A percentile compares a stretch with the other conserved stretches of the same genome.
phyloP scores from a whole-genome alignment of 306 rosid genomes.

The Cicer bijugum region DNA sequence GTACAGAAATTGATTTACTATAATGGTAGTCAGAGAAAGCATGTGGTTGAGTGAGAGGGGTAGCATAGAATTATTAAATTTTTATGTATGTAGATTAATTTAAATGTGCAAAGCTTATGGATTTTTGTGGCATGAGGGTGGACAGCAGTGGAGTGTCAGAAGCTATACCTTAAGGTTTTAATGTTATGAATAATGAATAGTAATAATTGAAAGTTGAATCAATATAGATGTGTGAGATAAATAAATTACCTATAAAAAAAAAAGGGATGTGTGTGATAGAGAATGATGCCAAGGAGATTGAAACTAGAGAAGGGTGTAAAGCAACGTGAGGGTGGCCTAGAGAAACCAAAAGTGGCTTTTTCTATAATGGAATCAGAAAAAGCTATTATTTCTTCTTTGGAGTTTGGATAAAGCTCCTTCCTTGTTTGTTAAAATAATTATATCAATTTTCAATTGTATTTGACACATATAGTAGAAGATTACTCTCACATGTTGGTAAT shows the following conservation, averaged over 20 bases:
- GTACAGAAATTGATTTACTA: slow-evolving; percentile 19
- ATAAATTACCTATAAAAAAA: neutral
- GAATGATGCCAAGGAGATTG: slow-evolving; percentile 48
- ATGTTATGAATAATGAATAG: slow-evolving; percentile 34
- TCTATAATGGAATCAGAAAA: slow-evolving; percentile 42
- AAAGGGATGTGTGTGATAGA: neutral
- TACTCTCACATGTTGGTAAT: too few relatives aligned
- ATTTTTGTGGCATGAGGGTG: slow-evolving; percentile 49
- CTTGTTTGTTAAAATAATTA: neutral
- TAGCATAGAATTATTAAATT: slow-evolving; percentile 29
- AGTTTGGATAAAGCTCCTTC: slow-evolving; percentile 15
- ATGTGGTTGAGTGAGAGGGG: slow-evolving; percentile 34
- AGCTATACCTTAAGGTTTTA: slow-evolving; percentile 22
- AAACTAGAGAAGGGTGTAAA: slow-evolving; percentile 42
- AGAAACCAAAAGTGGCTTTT: slow-evolving; percentile 51
- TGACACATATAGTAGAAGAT: too few relatives aligned
- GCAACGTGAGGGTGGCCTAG: slow-evolving; percentile 47
- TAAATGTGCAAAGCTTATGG: slow-evolving; percentile 45
- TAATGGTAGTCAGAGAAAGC: slow-evolving; percentile 42
- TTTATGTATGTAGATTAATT: slow-evolving; percentile 6
- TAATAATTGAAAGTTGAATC: neutral
- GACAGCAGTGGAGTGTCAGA: slow-evolving; percentile 61
- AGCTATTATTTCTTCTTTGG: slow-evolving; percentile 40
- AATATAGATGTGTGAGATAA: neutral
- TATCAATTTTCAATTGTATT: too few relatives aligned